Conservation (phyloP, 176 grass and related monocot species). For the Zoysia japonica region DNA sequence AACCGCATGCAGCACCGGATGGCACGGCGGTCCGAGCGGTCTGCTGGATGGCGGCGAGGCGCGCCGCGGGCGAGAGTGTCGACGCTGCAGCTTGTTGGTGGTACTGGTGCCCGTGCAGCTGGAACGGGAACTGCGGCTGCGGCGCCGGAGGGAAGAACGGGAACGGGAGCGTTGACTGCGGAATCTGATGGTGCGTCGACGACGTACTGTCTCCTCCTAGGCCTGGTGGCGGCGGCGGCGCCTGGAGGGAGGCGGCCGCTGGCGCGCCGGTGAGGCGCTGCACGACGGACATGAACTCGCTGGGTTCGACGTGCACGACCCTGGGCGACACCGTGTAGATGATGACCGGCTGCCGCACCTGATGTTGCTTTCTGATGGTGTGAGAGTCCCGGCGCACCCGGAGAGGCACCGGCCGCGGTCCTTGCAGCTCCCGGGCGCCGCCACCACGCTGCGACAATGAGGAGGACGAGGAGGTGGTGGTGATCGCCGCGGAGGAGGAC, state of each 20-base stretch:
- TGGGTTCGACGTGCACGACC: constrained; percentile 50
- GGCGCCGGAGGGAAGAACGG: background rate
- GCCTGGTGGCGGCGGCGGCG: background rate
- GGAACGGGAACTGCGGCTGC: background rate
- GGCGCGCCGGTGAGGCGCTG: constrained; percentile 62
- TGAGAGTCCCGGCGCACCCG: constrained; percentile 46
- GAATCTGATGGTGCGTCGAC: no score
- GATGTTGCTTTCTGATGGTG: constrained; percentile 52
- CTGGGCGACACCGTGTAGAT: constrained; percentile 66
- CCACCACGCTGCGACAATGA: background rate
- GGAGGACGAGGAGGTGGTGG: background rate
- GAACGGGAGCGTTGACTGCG: background rate
- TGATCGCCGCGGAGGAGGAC: background rate
- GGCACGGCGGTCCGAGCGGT: constrained; percentile 3
- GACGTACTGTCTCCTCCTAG: no score
- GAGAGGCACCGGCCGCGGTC: constrained; percentile 55
- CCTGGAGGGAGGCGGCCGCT: background rate
- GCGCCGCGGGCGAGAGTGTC: constrained; percentile 33
- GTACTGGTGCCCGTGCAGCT: background rate
- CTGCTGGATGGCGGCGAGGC: constrained; percentile 36
- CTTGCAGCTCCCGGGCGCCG: constrained; percentile 31
- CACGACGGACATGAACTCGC: constrained; percentile 75
- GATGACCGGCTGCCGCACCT: constrained; percentile 53
- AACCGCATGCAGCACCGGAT: no score
- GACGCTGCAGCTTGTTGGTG: background rate